Evolutionary conservation across 1,139 yeast species (phyloP), one percentile per base, ranked within the genome.

Genomic region (Hemisphaericaspora xylanilytica): DNA sequence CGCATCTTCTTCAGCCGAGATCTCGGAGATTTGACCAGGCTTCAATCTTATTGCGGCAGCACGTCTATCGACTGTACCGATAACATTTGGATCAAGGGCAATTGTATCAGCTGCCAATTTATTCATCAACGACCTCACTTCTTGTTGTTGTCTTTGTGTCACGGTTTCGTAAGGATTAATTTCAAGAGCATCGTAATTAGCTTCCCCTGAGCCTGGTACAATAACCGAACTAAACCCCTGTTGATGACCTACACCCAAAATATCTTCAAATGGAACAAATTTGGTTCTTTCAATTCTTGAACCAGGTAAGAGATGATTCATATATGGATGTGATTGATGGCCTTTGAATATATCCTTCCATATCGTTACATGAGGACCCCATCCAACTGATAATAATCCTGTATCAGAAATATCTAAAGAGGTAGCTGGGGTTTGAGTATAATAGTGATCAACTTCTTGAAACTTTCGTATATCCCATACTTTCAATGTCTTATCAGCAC

Each of bases 201-300:
- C 97, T 66, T 94, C 98, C 70, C 98, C 99, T 36, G 97, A 72
- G 28, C 99, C 99, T 28, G 99, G 98, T 41, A 92, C 76, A 49
- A 94, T 85, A 41, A 94, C 55, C 16, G 94, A 84, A 18, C 84
- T 78, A 39, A 89, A 73, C 17, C 97, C 97, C 11, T 68, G 64
- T 36, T 78, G 73, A 57, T 89, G 95, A 2, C 97, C 97, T 7
- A 85, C 78, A 15, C 97, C 96, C 22, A 94, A 71, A 16, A 92
- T 73, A 85, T 94, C 99, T 65, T 94, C 99, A 61, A 83, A 92
- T 11, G 99, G 99, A 20, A 92, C 95, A 58, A 84, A 89, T 52
- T 75, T 75, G 24, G 81, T 67, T 44, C 75, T 78, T 50, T 79
- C 81, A 14, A 88, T 73, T 49, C 77, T 81, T 24, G 88, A 80